Evolutionary conservation across 1,284 basidiomycete species (phyloP).

Genomic region (Caloboletus firmus): DNA sequence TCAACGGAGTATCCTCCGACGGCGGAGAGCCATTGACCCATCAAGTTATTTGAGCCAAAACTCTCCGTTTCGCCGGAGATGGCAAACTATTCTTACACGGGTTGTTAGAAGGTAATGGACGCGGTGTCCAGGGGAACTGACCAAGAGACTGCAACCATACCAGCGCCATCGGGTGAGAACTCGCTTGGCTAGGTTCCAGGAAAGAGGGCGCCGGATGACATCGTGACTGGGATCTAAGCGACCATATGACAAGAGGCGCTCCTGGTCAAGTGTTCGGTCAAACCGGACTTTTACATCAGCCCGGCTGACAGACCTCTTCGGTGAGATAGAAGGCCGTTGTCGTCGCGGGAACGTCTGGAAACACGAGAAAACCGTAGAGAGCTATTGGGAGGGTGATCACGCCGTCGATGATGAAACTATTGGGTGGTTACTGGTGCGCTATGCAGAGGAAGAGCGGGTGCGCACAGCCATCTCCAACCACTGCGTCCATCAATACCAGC

Average conservation of each 20-base stretch:
- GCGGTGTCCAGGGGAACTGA: conserved; percentile 30
- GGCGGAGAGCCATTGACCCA: conserved; percentile 74
- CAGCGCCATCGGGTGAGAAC: conserved; percentile 67
- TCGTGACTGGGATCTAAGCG: conserved; percentile 45
- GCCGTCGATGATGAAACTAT: conserved; percentile 71
- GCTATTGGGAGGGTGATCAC: conserved; percentile 72
- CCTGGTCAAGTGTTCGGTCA: conserved; percentile 37
- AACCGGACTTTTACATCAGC: not conserved
- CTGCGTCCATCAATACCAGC: conserved; percentile 57
- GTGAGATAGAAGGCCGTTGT: conserved; percentile 67
- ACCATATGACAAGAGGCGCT: conserved; percentile 51
- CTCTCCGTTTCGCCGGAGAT: conserved; percentile 69
- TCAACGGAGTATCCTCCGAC: conserved; percentile 61
- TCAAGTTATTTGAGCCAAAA: conserved; percentile 71
- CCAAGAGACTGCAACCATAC: conserved; percentile 65
- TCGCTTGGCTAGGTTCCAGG: conserved; percentile 50
- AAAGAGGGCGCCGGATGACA: conserved; percentile 44
- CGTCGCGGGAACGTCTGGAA: conserved; percentile 69
- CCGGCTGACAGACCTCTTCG: conserved; percentile 43
- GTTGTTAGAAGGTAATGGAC: not conserved
- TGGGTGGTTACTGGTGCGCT: not conserved
- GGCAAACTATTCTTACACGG: conserved; percentile 45
- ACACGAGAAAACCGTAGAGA: conserved; percentile 69
- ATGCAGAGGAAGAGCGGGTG: conserved; percentile 7
- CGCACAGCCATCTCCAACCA: conserved; percentile 73